These are phyloP conservation scores for Ceratobasidium theobromae DNA, from an alignment of 1,284 basidiomycete species.

Conservation along the genomic window DNA sequence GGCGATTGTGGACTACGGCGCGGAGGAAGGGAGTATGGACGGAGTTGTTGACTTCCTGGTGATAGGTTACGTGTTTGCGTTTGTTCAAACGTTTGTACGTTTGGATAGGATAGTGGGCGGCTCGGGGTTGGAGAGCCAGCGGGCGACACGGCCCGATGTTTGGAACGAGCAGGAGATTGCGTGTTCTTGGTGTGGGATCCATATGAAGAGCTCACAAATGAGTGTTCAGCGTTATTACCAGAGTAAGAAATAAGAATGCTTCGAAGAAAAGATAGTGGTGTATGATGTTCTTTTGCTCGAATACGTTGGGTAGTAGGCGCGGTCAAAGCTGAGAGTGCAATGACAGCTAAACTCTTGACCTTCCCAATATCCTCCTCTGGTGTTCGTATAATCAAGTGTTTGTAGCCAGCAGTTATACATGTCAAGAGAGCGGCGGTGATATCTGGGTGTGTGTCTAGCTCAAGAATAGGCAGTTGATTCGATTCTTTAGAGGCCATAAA, in stretches of 20 bases:
- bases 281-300: constrained; percentile 23
- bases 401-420: constrained; percentile 26
- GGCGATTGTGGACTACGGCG: constrained; percentile 1
- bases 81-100: constrained; percentile 7
- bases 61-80: neutral
- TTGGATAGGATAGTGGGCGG: constrained; percentile 20
- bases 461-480: constrained; percentile 4
- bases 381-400: constrained; percentile 21
- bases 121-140: constrained; percentile 1
- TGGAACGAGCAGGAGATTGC: constrained; percentile 17
- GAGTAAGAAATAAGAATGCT: constrained; percentile 25
- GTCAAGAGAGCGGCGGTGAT: constrained; percentile 25
- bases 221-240: constrained; percentile 17
- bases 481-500: neutral
- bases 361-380: constrained; percentile 24
- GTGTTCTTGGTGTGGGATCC: neutral
- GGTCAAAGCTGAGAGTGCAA: constrained; percentile 5
- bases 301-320: constrained; percentile 14
- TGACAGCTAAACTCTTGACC: constrained; percentile 19
- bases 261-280: constrained; percentile 15
- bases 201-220: neutral
- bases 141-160: constrained; percentile 19
- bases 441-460: constrained; percentile 24
- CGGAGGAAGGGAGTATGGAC: constrained; percentile 2
- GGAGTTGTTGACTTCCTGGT: neutral